Evolutionary conservation across 805 yeast genomes (phyloP).

Genomic region (Cyberlindnera galapagoensis): DNA sequence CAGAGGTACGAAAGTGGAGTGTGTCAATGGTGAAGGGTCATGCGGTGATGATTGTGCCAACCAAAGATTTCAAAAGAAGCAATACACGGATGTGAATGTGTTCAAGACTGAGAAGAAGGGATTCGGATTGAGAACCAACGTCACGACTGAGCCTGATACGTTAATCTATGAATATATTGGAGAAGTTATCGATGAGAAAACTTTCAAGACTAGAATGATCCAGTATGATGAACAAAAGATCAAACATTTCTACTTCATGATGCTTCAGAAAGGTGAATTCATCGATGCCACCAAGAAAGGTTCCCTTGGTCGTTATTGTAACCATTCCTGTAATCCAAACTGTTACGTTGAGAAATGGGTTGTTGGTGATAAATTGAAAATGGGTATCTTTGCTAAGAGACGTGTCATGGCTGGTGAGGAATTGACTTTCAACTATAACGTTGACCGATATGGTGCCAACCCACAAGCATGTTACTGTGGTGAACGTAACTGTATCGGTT

Average conservation of each 20-base stretch:
- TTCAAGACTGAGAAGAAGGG: conserved; percentile 82
- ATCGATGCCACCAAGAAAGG: conserved; percentile 93
- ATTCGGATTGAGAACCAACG: conserved; percentile 76
- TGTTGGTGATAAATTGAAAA: conserved; percentile 78
- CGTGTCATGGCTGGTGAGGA: conserved; percentile 74
- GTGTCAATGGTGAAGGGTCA: conserved; percentile 57
- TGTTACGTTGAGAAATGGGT: conserved; percentile 97
- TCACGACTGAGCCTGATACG: conserved; percentile 48
- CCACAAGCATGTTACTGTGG: conserved; percentile 95
- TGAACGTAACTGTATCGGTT: conserved; percentile 84
- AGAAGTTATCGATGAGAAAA: conserved; percentile 77
- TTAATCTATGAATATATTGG: conserved; percentile 92
- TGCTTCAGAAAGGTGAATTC: conserved; percentile 87
- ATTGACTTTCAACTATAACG: conserved; percentile 77
- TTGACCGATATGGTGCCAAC: conserved; percentile 91
- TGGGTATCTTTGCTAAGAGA: conserved; percentile 92
- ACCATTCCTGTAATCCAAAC: conserved; percentile 93
- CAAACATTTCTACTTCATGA: conserved; percentile 91
- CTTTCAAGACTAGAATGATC: conserved; percentile 69
- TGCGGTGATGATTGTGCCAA: conserved; percentile 82
- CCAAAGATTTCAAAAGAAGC: conserved; percentile 76
- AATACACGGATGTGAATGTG: conserved; percentile 75
- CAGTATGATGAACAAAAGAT: conserved; percentile 63
- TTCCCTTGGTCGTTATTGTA: conserved; percentile 82
- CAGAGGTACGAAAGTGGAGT: conserved; percentile 86